phyloP scores from a whole-genome alignment of 2,329 filamentous ascomycete species.

The Talaromyces pinophilus region DNA sequence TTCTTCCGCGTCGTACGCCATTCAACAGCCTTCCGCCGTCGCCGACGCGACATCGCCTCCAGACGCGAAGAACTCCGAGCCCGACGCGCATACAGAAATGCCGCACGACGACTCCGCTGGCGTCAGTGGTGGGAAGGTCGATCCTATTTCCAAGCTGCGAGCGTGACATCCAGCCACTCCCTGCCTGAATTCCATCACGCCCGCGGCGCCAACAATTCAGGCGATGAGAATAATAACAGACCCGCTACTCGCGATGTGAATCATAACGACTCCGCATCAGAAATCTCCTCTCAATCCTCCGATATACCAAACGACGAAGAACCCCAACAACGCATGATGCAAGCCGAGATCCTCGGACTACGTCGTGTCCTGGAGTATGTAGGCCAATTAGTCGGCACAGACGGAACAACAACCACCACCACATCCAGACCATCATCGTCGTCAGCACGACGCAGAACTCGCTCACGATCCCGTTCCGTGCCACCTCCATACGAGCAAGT shows the following conservation, averaged over 20 bases:
- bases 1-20: conserved; percentile 48
- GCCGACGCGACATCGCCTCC: conserved; percentile 55
- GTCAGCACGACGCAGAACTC: conserved; percentile 27
- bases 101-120: conserved; percentile 55
- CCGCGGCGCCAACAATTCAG: conserved; percentile 1
- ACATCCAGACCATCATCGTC: not conserved
- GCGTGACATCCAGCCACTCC: conserved; percentile 39
- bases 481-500: conserved; percentile 11
- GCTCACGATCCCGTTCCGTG: conserved; percentile 17
- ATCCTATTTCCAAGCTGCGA: conserved; percentile 35
- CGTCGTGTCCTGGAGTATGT: conserved; percentile 57
- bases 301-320: conserved; percentile 28
- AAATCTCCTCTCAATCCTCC: conserved; percentile 3
- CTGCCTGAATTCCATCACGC: conserved; percentile 50
- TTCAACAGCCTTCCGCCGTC: conserved; percentile 46
- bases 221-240: conserved; percentile 9
- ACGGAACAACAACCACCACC: conserved; percentile 27
- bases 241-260: not conserved
- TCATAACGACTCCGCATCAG: not conserved
- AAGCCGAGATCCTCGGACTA: conserved; percentile 54
- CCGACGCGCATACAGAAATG: conserved; percentile 54
- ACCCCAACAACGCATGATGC: conserved; percentile 49
- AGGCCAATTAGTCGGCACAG: conserved; percentile 48
- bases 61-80: conserved; percentile 57
- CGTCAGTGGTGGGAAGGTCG: conserved; percentile 52